Conservation (phyloP, 176 grass and related monocot species). For the Poa pratensis region DNA sequence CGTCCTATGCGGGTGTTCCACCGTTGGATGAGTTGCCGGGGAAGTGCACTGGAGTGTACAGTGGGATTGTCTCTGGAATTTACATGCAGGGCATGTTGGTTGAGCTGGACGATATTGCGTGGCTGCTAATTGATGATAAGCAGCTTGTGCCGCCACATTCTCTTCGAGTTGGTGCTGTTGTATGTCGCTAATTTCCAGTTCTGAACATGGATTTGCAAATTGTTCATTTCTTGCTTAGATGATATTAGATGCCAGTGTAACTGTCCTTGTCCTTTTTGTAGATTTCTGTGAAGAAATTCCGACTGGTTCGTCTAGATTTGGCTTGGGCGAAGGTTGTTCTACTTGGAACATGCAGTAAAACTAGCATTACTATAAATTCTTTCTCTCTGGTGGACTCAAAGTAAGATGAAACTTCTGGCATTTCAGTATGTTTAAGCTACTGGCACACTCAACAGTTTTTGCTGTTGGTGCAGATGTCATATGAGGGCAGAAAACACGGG, state of each 20-base stretch:
- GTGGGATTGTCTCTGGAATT: conserved; percentile 70
- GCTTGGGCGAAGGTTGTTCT: conserved; percentile 60
- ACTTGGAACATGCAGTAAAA: conserved; percentile 77
- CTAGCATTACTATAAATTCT: conserved; percentile 60
- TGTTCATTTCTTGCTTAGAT: conserved; percentile 14
- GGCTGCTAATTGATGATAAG: conserved; percentile 73
- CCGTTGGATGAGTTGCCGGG: neutral
- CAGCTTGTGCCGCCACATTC: conserved; percentile 62
- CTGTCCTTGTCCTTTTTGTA: conserved; percentile 33
- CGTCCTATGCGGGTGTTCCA: conserved; percentile 33
- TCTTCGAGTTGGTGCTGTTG: conserved; percentile 83
- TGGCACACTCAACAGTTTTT: conserved; percentile 33
- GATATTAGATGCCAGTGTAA: conserved; percentile 3
- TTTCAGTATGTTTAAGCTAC: neutral
- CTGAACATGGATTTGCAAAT: conserved; percentile 31
- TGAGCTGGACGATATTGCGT: conserved; percentile 67
- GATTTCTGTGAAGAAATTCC: conserved; percentile 83
- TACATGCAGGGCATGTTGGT: conserved; percentile 63
- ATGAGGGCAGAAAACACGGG: conserved; percentile 49
- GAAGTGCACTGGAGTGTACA: conserved; percentile 50
- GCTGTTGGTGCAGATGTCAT: conserved; percentile 51
- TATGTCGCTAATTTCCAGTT: conserved; percentile 46
- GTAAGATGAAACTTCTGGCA: conserved; percentile 57
- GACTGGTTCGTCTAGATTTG: conserved; percentile 52
- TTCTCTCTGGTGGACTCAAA: conserved; percentile 72